Percentiles rank a stretch among this genome's conserved stretches.
phyloP scores from a whole-genome alignment of 805 yeast species.

The Candida nanaspora region DNA sequence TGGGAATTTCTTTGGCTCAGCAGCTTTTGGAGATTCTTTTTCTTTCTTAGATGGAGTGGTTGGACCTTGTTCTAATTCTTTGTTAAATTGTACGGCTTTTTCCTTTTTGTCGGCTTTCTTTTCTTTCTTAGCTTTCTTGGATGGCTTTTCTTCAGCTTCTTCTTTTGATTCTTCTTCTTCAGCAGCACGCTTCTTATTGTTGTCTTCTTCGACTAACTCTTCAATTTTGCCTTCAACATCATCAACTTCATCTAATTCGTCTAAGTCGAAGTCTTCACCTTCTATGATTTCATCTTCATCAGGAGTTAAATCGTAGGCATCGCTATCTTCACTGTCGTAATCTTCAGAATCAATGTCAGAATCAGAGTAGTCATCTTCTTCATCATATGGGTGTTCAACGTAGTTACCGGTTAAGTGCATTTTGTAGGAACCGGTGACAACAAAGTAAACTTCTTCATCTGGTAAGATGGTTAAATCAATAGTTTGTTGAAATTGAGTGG shows the following conservation, averaged over 20 bases:
- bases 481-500: conserved; percentile 79
- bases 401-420: conserved; percentile 91
- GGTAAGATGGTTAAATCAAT: conserved; percentile 86
- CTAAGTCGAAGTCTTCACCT: conserved; percentile 48
- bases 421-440: conserved; percentile 93
- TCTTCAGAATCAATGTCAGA: conserved; percentile 39
- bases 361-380: conserved; percentile 43
- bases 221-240: conserved; percentile 69
- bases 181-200: conserved; percentile 30
- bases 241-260: conserved; percentile 59
- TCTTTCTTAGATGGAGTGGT: conserved; percentile 34
- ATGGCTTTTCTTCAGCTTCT: conserved; percentile 17
- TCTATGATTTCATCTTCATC: conserved; percentile 62
- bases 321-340: conserved; percentile 41
- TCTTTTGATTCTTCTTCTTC: conserved; percentile 24
- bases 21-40: conserved; percentile 17
- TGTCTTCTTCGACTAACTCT: conserved; percentile 63
- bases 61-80: conserved; percentile 93
- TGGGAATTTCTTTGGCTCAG: conserved; percentile 46
- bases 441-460: conserved; percentile 89
- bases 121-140: conserved; percentile 22
- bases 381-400: conserved; percentile 91
- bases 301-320: conserved; percentile 61
- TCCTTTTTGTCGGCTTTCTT: conserved; percentile 32
- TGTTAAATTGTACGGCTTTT: conserved; percentile 82